Conservation (phyloP, 2,329 filamentous ascomycete genomes). For the Paradendryphiella salina region DNA sequence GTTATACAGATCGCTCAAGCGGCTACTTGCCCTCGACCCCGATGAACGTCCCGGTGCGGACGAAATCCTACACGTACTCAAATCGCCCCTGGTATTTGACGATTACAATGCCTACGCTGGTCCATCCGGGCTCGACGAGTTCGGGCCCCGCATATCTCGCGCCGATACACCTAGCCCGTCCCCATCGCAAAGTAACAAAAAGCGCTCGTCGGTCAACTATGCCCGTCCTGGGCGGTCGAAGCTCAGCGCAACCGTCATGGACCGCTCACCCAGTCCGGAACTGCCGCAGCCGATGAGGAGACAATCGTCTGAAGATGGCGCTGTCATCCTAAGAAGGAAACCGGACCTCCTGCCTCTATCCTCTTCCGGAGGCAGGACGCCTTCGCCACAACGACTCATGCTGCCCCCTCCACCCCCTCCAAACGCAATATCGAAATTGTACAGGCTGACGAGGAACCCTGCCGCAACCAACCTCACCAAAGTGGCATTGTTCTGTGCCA, state of each 20-base stretch:
- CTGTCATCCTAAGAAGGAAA: slow-evolving; percentile 39
- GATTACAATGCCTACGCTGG: slow-evolving; percentile 49
- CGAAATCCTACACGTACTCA: slow-evolving; percentile 80
- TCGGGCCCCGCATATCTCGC: slow-evolving; percentile 50
- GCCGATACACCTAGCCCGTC: slow-evolving; percentile 49
- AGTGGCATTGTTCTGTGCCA: slow-evolving; percentile 67
- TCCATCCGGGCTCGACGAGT: slow-evolving; percentile 37
- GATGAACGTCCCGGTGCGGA: slow-evolving; percentile 77
- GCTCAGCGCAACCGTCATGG: slow-evolving; percentile 37
- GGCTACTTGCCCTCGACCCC: slow-evolving; percentile 76
- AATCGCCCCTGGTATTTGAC: slow-evolving; percentile 62
- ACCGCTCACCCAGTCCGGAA: slow-evolving; percentile 44
- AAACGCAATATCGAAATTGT: slow-evolving; percentile 4
- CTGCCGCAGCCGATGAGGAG: slow-evolving; percentile 17
- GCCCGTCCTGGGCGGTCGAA: slow-evolving; percentile 39
- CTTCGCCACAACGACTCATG: slow-evolving; percentile 37
- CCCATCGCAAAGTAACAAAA: slow-evolving; percentile 29
- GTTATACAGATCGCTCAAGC: slow-evolving; percentile 82
- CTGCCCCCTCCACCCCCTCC: slow-evolving; percentile 39
- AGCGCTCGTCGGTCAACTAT: slow-evolving; percentile 34
- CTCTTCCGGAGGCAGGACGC: slow-evolving; percentile 16
- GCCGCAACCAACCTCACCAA: slow-evolving; percentile 50
- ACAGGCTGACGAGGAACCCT: slow-evolving; percentile 36
- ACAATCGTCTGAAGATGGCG: slow-evolving; percentile 33
- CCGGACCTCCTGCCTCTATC: slow-evolving; percentile 30